Evolutionary conservation across 257 asterid species (phyloP), one percentile per base, ranked within the genome.

Genomic region (Salvia hispanica): DNA sequence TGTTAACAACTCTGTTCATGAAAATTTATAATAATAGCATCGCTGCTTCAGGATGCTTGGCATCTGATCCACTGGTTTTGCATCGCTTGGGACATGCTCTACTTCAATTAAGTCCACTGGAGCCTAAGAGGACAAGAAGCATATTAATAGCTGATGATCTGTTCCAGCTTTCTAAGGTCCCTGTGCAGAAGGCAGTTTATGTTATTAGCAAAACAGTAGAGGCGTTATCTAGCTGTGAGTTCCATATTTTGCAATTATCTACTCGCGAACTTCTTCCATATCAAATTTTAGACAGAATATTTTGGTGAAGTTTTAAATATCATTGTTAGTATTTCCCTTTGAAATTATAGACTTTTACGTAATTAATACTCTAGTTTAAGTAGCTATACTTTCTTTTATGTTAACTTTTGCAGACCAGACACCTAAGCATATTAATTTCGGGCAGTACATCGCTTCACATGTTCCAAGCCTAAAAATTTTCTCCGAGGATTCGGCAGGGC

Each of bases 111-210:
- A 84, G 79, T 36, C 82, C 69, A 2, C 50, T 80, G 63, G 96
- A 79, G 80, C 85, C 89, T 34, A 90, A 77, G 77, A 85, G 83
- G 84, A 78, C 78, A 13, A 79, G 95, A 37, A 80, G 79, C 66
- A 75, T 93, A 73, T 53, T 90, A 56, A 77, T 93, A 75, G 98
- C 98, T 51, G 97, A 90, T 80, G 98, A 93, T 76, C 94, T 93
- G 56, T 93, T 90, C 87, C 97, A 88, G 85, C 90, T 88, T 28
- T 86, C 92, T 59, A 84, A 84, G 67, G 84, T 88, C 69, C 95
- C 96, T 18, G 58, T 76, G 54, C 92, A 83, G 88, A 88, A 82
- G 83, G 85, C 89, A 28, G 81, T 76, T 46, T 71, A 78, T 75
- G 85, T 87, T 57, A 89, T 93, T 18, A 77, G 75, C 74, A 88